Conservation (phyloP, 345 rosid species). For the Gossypium bickii region DNA sequence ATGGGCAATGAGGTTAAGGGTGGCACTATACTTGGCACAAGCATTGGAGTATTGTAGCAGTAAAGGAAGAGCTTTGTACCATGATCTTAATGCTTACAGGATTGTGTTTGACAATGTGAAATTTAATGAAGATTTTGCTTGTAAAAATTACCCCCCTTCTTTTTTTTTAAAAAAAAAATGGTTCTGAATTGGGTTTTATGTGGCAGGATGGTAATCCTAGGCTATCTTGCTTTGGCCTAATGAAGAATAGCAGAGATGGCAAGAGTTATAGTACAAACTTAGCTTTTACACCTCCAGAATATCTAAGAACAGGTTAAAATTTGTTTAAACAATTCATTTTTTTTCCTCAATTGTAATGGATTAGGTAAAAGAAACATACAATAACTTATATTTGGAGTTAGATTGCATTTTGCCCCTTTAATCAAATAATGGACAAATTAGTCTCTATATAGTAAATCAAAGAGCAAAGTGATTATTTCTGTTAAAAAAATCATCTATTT, state of each 20-base stretch:
- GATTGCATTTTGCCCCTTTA: too few relatives aligned
- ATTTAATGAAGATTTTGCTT: not conserved
- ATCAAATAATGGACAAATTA: too few relatives aligned
- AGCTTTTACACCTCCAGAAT: slow-evolving; percentile 98
- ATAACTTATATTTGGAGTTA: too few relatives aligned
- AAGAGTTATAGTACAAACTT: slow-evolving; percentile 93
- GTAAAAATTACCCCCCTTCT: not conserved
- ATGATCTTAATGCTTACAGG: slow-evolving; percentile 94
- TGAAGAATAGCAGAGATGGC: slow-evolving; percentile 95
- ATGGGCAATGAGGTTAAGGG: slow-evolving; percentile 97
- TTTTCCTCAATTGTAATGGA: not conserved
- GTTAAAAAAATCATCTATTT: too few relatives aligned
- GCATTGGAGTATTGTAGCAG: slow-evolving; percentile 82
- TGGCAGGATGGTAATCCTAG: slow-evolving; percentile 88
- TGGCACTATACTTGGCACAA: slow-evolving; percentile 83
- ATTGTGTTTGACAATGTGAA: slow-evolving; percentile 83
- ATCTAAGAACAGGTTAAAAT: slow-evolving; percentile 66
- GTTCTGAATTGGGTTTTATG: not conserved
- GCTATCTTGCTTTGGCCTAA: slow-evolving; percentile 88
- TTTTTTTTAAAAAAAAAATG: too few relatives aligned
- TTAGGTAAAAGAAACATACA: too few relatives aligned
- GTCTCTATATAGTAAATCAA: too few relatives aligned
- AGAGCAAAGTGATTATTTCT: too few relatives aligned
- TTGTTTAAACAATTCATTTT: not conserved
- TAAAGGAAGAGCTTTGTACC: slow-evolving; percentile 89